phyloP scores from a whole-genome alignment of 768 basidiomycete species.

The Leucosporidium scottii region DNA sequence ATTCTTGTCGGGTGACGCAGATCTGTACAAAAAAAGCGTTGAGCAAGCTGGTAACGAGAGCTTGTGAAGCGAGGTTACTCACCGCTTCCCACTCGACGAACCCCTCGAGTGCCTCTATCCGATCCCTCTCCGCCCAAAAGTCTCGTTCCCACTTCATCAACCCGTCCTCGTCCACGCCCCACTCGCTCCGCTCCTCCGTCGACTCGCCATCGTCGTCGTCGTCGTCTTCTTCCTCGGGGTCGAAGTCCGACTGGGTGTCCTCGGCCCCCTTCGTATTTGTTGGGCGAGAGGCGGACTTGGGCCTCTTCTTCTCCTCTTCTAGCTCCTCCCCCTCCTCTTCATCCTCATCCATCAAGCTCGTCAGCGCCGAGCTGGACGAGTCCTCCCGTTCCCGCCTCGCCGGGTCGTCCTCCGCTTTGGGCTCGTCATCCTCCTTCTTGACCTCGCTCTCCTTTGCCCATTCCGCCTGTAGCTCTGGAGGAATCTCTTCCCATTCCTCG shows the following conservation, averaged over 20 bases:
- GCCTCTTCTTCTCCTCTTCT: neutral
- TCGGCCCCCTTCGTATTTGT: neutral
- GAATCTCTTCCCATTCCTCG: neutral
- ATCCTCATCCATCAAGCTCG: neutral
- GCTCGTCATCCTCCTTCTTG: constrained; percentile 7
- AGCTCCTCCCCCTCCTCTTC: neutral
- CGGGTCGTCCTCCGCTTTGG: neutral
- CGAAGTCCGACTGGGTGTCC: neutral
- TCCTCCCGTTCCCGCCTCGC: no score
- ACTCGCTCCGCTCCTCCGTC: constrained; percentile 5
- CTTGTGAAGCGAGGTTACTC: constrained; percentile 21
- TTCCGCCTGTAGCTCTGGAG: neutral
- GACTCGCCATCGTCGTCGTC: constrained; percentile 25
- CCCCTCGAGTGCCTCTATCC: constrained; percentile 40
- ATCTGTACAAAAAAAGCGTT: constrained; percentile 50
- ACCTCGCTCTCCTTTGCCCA: neutral
- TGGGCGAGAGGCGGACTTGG: no score
- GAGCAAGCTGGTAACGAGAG: neutral
- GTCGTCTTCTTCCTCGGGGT: constrained; percentile 22
- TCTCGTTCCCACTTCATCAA: constrained; percentile 33
- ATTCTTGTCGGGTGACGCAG: constrained; percentile 73
- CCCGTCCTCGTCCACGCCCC: constrained; percentile 23
- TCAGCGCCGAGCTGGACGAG: neutral
- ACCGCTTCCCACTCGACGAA: constrained; percentile 92
- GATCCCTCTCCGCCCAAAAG: constrained; percentile 31